A percentile compares a stretch with the other conserved stretches of the same genome.
Conservation (phyloP, 257 asterid species). For the Nemophila menziesii region DNA sequence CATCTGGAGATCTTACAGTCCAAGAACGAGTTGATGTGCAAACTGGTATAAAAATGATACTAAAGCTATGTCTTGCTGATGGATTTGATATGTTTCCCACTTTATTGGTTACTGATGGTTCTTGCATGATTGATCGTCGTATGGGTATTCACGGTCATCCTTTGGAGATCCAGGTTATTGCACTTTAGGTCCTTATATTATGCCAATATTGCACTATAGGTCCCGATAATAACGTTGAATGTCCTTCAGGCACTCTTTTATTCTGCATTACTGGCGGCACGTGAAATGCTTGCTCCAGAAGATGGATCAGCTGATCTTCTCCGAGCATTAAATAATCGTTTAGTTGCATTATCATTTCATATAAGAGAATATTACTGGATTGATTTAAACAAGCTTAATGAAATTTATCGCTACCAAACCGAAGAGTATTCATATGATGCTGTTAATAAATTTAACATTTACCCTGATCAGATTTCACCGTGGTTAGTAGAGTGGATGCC, state of each 20-base stretch:
- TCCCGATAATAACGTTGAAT: background rate
- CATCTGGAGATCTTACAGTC: constrained; percentile 62
- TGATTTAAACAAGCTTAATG: constrained; percentile 56
- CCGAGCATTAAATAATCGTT: constrained; percentile 63
- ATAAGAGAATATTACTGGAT: constrained; percentile 69
- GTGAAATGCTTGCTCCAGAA: constrained; percentile 66
- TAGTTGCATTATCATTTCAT: constrained; percentile 60
- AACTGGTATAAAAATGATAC: constrained; percentile 74
- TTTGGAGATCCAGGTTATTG: constrained; percentile 53
- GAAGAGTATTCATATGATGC: constrained; percentile 77
- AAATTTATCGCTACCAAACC: constrained; percentile 66
- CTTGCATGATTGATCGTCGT: constrained; percentile 84
- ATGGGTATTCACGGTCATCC: constrained; percentile 85
- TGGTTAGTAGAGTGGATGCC: constrained; percentile 85
- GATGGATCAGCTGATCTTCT: constrained; percentile 57
- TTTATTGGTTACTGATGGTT: constrained; percentile 64
- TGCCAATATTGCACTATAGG: background rate
- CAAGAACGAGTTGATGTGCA: constrained; percentile 73
- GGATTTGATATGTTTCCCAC: constrained; percentile 81
- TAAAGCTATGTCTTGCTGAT: constrained; percentile 64
- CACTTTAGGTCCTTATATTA: background rate
- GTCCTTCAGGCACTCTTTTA: constrained; percentile 49
- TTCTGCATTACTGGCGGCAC: constrained; percentile 60
- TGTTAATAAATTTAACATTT: constrained; percentile 61
- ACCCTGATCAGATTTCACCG: constrained; percentile 68